Evolutionary conservation across 768 basidiomycete genomes (phyloP).

Genomic region (Lactifluus echinatus): DNA sequence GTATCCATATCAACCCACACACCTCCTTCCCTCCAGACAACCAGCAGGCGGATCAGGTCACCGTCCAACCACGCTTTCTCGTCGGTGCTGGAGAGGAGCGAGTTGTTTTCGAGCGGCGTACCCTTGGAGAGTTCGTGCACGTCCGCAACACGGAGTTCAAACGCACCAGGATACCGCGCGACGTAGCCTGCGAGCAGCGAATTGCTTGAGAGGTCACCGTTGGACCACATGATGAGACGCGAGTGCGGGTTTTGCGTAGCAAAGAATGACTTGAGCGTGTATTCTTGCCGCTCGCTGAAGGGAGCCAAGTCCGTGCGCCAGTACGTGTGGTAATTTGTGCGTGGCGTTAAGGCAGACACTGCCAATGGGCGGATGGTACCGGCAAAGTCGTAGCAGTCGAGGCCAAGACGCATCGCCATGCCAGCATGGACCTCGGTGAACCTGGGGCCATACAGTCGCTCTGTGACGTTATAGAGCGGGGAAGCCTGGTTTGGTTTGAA

Average conservation of each 20-base stretch:
- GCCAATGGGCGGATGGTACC: constrained; percentile 48
- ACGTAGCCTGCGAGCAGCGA: constrained; percentile 53
- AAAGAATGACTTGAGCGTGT: constrained; percentile 89
- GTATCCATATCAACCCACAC: constrained; percentile 99
- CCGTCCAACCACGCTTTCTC: constrained; percentile 90
- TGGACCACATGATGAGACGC: constrained; percentile 84
- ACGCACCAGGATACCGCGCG: constrained; percentile 54
- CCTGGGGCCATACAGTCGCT: constrained; percentile 55
- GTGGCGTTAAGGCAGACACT: constrained; percentile 15
- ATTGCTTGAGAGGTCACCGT: constrained; percentile 59
- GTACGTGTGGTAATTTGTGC: constrained; percentile 80
- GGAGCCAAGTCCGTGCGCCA: constrained; percentile 86
- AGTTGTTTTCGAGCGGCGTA: constrained; percentile 66
- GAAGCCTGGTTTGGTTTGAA: constrained; percentile 57
- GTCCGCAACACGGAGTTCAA: constrained; percentile 64
- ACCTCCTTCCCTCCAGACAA: constrained; percentile 86
- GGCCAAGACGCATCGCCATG: constrained; percentile 62
- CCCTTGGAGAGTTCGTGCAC: constrained; percentile 57
- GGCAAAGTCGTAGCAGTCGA: constrained; percentile 92
- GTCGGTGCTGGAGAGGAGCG: constrained; percentile 53
- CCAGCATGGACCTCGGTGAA: constrained; percentile 72
- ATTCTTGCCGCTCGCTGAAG: constrained; percentile 77
- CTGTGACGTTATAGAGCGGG: constrained; percentile 57
- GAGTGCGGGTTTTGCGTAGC: constrained; percentile 71
- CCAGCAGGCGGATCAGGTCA: constrained; percentile 79